Conservation (phyloP, 2,329 filamentous ascomycete species). For the Botrytis fragariae region DNA sequence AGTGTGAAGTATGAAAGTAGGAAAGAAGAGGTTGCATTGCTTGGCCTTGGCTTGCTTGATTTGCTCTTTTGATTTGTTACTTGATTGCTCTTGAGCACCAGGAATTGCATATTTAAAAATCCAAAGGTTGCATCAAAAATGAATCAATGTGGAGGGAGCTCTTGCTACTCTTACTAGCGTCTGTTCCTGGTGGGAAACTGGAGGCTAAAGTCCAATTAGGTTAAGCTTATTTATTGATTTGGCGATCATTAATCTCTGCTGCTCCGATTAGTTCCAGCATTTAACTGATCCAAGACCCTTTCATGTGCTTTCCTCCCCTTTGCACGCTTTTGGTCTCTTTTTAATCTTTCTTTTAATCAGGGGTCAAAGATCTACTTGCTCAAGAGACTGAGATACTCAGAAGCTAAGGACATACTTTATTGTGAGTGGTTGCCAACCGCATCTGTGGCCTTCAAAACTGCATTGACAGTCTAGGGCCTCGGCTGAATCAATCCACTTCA, state of each 20-base stretch:
- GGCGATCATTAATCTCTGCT: neutral
- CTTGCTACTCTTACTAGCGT: neutral
- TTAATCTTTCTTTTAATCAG: neutral
- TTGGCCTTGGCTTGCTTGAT: neutral
- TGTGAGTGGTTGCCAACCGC: neutral
- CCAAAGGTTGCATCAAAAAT: neutral
- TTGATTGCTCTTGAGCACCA: neutral
- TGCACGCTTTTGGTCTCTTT: neutral
- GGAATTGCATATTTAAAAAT: neutral
- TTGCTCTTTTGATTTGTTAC: neutral
- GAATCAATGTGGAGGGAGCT: neutral
- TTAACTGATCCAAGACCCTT: neutral
- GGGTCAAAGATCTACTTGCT: neutral
- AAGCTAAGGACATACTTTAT: neutral
- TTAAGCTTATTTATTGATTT: neutral
- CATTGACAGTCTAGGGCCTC: neutral
- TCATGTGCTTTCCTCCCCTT: neutral
- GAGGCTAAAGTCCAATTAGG: neutral
- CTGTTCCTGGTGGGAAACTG: neutral
- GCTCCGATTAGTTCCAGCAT: neutral
- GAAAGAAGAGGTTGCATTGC: neutral
- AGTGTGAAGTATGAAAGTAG: neutral
- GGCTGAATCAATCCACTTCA: slow-evolving; percentile 5
- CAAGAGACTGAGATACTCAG: neutral
- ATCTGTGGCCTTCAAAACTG: neutral